Base-by-base conservation (phyloP, 2,329 filamentous ascomycete species). In the Neonectria faginata region DNA sequence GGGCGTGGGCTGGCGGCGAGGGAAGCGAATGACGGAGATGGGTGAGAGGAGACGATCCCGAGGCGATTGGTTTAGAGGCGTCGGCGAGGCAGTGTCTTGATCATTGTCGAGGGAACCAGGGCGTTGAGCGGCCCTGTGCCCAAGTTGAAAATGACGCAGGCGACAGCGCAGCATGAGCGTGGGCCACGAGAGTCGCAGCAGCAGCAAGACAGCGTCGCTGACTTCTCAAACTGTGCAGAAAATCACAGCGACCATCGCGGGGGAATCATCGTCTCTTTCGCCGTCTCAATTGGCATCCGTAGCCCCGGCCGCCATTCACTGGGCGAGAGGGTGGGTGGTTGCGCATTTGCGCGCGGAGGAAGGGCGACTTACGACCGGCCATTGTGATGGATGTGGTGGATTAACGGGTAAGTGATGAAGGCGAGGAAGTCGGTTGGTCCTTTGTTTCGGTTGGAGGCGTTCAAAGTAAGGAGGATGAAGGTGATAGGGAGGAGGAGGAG, bases 361-460 rank as follows among this genome's bases (percentile, higher is more conserved):
- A 39, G 45, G 65, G 27, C 50, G 58, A 82, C 80, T 82, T 80
- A 82, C 80, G 80, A 73, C 79, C 80, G 79, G 80, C 80, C 80
- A 82, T 82, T 79, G 75, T 82, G 77, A 70, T 63, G 69, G 63
- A 55, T 67, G 68, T 63, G 67, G 58, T 69, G 66, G 58, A 66
- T 71, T 70, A 71, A 61, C 22, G 60, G 52, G 64, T 18, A 12
- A n/a, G 39, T 18, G 39, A 20, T 20, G 4, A 42, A 42, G 39
- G 39, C 39, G 39, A 18, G n/a, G 39, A 18, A 20, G 67, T 63
- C 53, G 22, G 54, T 25, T 25, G 47, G 53, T 70, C 57, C 56
- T 63, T 52, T 18, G 48, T 53, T 50, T 68, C 57, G 61, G 58
- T 53, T 52, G 44, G 55, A 42, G 36, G 62, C 54, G 47, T 25